Evolutionary conservation across 495 filamentous ascomycete genomes (phyloP).

Genomic region (Hypomontagnella monticulosa): DNA sequence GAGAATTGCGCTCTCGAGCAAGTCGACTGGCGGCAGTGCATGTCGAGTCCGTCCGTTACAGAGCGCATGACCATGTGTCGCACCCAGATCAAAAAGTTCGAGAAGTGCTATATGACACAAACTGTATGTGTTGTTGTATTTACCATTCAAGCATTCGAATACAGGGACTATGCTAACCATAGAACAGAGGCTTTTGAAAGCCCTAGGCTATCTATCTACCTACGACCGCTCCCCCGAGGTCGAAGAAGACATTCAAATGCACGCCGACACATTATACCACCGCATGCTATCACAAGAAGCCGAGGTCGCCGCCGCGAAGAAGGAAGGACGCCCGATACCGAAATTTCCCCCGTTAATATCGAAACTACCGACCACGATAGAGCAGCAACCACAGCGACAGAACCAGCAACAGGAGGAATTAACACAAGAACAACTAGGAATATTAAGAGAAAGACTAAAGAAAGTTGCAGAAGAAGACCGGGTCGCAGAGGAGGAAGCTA

Average conservation of each 20-base stretch:
- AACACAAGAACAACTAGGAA: constrained; percentile 48
- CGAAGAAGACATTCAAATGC: constrained; percentile 94
- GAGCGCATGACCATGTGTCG: constrained; percentile 77
- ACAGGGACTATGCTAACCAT: background rate
- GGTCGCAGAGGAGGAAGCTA: constrained; percentile 70
- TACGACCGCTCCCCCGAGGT: constrained; percentile 69
- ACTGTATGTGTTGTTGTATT: constrained; percentile 61
- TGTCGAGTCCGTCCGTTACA: constrained; percentile 67
- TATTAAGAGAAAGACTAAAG: constrained; percentile 64
- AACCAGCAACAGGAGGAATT: constrained; percentile 38
- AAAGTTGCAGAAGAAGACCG: constrained; percentile 69
- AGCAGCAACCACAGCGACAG: constrained; percentile 14
- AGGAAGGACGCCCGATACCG: constrained; percentile 64
- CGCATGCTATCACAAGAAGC: constrained; percentile 81
- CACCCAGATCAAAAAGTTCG: constrained; percentile 72
- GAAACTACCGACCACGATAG: constrained; percentile 34
- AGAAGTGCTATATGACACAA: constrained; percentile 85
- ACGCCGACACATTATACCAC: constrained; percentile 89
- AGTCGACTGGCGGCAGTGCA: constrained; percentile 77
- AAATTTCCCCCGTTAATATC: constrained; percentile 57
- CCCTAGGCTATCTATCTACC: constrained; percentile 84
- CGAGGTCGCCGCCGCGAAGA: constrained; percentile 71
- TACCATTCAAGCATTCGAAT: background rate
- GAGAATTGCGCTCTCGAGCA: constrained; percentile 95
- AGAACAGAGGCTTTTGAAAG: constrained; percentile 80